These are phyloP conservation scores for Teratosphaeriaceae sp. DNA, from an alignment of 2,329 filamentous ascomycete species.

Conservation along the genomic window DNA sequence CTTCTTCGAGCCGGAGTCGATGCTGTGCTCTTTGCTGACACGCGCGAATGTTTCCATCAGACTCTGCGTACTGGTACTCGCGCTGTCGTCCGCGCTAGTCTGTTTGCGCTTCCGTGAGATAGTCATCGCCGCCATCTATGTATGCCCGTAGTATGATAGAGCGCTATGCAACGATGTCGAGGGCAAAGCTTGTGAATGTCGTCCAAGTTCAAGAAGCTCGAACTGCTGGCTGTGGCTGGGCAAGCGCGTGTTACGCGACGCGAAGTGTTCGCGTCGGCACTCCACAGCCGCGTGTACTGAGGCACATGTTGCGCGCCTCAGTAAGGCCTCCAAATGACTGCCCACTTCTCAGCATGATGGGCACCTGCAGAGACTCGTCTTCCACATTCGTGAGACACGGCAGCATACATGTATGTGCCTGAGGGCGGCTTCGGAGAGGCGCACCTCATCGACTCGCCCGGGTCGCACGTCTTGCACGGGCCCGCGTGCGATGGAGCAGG, in stretches of 20 bases:
- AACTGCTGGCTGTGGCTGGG: neutral
- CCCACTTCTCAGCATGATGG: too few relatives aligned
- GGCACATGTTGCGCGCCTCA: too few relatives aligned
- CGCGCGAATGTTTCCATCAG: slow-evolving; percentile 18
- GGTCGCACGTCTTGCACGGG: too few relatives aligned
- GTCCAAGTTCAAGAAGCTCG: neutral
- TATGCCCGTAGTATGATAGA: slow-evolving; percentile 31
- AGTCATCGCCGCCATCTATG: slow-evolving; percentile 41
- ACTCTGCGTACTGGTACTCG: slow-evolving; percentile 19
- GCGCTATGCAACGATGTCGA: neutral
- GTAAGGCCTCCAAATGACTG: too few relatives aligned
- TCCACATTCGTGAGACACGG: too few relatives aligned
- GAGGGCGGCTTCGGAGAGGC: too few relatives aligned
- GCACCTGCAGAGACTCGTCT: too few relatives aligned
- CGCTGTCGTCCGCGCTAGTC: slow-evolving; percentile 13
- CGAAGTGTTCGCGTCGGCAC: neutral
- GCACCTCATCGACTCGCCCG: too few relatives aligned
- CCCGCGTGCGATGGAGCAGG: too few relatives aligned
- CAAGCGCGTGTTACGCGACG: neutral
- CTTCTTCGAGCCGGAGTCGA: slow-evolving; percentile 13
- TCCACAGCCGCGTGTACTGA: too few relatives aligned
- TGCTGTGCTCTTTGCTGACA: slow-evolving; percentile 12
- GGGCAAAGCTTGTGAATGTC: neutral
- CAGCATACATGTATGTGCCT: too few relatives aligned
- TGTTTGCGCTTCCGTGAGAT: slow-evolving; percentile 23